Base-by-base conservation (phyloP, 2,329 filamentous ascomycete genomes). In the Alternaria triticimaculans region DNA sequence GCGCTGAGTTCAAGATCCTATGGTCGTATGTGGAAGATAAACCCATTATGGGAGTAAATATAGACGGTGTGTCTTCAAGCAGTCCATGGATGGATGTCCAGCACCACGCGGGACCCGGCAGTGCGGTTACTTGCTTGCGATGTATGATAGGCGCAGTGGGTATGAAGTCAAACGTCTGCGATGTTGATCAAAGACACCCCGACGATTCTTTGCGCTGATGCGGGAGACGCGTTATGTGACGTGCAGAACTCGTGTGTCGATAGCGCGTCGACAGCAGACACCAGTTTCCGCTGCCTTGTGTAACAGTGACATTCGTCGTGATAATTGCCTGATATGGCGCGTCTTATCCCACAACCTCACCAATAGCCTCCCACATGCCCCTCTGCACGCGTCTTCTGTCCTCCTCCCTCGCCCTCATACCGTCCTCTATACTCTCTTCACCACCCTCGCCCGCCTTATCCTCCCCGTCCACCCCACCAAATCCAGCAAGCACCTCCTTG, bases 401-500 rank as follows among this genome's bases (percentile, higher is more conserved):
- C 15, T 72, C 66, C 14, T 70, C 69, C n/a, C 63, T 62, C 5
- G 28, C 62, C 8, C 53, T 33, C 12, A 65, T 51, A 3, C 37
- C 53, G 15, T 58, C 56, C 26, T 79, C 60, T 55, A 70, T 7
- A 37, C 30, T 57, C 67, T 70, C 48, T 48, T 61, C 57, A 49
- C 65, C 62, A 4, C n/a, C 48, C 1, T 6, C n/a, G 11, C 11
- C 28, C n/a, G 33, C 49, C 14, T 66, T 64, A 7, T 67, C 68
- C 4, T 55, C 60, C 2, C 37, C 51, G 59, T 37, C 51, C 23
- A 7, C 59, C 61, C 72, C 76, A 41, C 81, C 87, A 55, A 97
- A 83, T 0, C 89, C 90, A 62, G 89, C 88, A 64, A 97, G 85
- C 60, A 95, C 85, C 43, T 88, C 86, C 72, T 90, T 88, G 65